These are phyloP conservation scores for Penicillium paradoxum DNA, from an alignment of 495 filamentous ascomycete genomes.

Conservation along the genomic window DNA sequence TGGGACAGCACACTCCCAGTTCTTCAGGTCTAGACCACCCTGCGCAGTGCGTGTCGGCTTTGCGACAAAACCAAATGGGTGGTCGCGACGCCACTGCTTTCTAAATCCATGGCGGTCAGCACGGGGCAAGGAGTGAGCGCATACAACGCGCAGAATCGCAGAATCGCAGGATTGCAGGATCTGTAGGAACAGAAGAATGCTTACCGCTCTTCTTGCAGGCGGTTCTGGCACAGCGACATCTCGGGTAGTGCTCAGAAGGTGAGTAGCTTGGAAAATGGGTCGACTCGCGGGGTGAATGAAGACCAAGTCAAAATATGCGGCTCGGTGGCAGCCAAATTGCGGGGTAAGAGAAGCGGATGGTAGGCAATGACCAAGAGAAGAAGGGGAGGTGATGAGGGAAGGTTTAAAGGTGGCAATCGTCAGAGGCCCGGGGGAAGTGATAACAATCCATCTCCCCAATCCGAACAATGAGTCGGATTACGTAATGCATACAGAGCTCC, in stretches of 20 bases:
- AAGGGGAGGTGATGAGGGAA: neutral
- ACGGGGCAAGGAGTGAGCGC: neutral
- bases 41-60: slow-evolving; percentile 74
- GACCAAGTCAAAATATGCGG: neutral
- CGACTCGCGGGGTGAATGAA: neutral
- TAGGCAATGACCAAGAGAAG: neutral
- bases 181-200: slow-evolving; percentile 8
- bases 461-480: neutral
- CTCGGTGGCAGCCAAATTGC: neutral
- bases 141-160: neutral
- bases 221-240: slow-evolving; percentile 87
- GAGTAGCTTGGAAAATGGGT: neutral
- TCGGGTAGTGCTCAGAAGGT: slow-evolving; percentile 9
- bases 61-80: slow-evolving; percentile 96
- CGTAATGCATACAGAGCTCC: neutral
- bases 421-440: neutral
- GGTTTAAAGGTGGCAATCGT: slow-evolving; percentile 6
- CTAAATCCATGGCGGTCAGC: slow-evolving; percentile 41
- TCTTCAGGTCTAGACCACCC: slow-evolving; percentile 85
- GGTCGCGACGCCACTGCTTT: slow-evolving; percentile 94
- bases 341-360: neutral
- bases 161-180: too few relatives aligned
- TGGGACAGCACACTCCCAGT: slow-evolving; percentile 93
- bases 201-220: slow-evolving; percentile 88
- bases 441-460: neutral